Conservation (phyloP, 441 rosid genomes). For the Sinapis alba region DNA sequence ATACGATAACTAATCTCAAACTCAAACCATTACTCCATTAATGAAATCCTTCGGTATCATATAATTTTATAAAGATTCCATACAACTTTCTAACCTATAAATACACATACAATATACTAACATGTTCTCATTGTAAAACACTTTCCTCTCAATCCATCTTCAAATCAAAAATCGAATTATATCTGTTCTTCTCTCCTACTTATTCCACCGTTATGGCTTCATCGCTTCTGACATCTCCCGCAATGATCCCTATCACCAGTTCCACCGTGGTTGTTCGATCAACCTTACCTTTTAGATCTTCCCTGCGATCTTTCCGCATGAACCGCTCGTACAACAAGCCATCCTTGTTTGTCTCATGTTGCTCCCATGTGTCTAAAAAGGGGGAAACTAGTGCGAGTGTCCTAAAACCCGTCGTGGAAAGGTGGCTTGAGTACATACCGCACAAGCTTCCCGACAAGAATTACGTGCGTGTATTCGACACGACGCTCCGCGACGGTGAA, state of each 20-base stretch:
- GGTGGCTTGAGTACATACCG: conserved; percentile 68
- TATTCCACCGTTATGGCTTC: conserved; percentile 20
- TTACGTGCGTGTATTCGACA: conserved; percentile 85
- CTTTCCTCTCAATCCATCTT: neutral
- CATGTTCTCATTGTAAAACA: conserved; percentile 15
- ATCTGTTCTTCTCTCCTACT: neutral
- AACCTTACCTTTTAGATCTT: conserved; percentile 19
- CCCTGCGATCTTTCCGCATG: neutral
- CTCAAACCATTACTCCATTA: neutral
- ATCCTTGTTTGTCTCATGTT: conserved; percentile 5
- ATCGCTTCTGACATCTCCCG: conserved; percentile 21
- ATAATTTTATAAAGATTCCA: neutral
- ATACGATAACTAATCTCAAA: neutral
- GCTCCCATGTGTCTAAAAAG: conserved; percentile 6
- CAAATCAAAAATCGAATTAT: neutral
- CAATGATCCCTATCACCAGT: conserved; percentile 12
- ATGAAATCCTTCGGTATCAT: neutral
- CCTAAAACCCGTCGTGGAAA: conserved; percentile 26
- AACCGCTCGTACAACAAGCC: conserved; percentile 8
- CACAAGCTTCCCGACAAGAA: conserved; percentile 60
- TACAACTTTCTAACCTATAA: neutral
- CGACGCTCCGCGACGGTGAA: conserved; percentile 98
- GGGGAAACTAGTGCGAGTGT: neutral
- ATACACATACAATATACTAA: neutral
- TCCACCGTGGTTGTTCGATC: conserved; percentile 6